Base-by-base conservation (phyloP, 2,329 filamentous ascomycete genomes). In the Penicillium sp. region DNA sequence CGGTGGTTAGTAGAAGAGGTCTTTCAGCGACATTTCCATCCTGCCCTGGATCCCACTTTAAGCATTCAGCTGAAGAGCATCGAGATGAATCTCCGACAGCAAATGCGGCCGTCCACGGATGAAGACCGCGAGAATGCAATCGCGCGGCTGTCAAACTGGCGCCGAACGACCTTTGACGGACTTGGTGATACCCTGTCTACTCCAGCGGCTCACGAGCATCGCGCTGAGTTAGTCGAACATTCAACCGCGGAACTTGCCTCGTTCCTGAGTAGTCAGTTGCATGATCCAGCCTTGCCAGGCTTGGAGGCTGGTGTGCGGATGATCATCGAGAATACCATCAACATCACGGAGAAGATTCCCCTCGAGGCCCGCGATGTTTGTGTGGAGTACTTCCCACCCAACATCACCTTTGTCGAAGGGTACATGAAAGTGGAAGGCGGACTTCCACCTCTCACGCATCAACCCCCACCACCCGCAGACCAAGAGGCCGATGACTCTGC, bases 91-190 rank as follows among this genome's bases (percentile, higher is more conserved):
- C 93, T 99, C 64, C 89, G 85, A 57, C 91, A 90, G 70, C 89
- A 91, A 53, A 89, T 63, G 86, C 88, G 15, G 83, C 91, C 67
- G 88, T 85, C 70, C 8, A 93, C 89, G 60, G 88, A 91, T 58
- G 94, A 97, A 73, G 94, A 98, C 74, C 91, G 90, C 69, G 93
- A 98, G 57, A 93, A 93, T 1, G 85, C 96, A 59, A 91, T 91
- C 24, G 87, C 89, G 50, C 96, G 96, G 78, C 88, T 98, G 49
- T 89, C 96, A 63, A 92, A 90, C 73, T 99, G 95, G 95, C 88
- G 95, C 62, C 88, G 98, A 79, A 89, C 94, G 3, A 99, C 95
- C 2, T 83, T 98, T 17, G 95, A 99, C 72, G 95, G 94, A n/a
- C 83, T 99, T 19, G 85, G 89, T 65, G 88, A 90, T 56, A 77